Evolutionary conservation across 129 eudicot species (phyloP).

Genomic region (Artemisia annua): DNA sequence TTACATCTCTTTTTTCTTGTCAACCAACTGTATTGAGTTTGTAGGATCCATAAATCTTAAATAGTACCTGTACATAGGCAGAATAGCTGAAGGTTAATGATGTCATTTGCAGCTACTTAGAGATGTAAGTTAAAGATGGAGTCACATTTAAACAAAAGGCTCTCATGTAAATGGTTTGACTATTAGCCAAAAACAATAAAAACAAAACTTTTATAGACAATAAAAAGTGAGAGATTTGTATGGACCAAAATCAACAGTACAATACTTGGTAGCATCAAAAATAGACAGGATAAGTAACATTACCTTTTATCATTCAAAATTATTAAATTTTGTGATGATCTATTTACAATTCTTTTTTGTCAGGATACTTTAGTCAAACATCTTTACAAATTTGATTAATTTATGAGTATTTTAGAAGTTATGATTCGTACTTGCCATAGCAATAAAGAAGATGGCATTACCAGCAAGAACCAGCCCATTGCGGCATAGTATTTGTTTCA

Average conservation of each 20-base stretch:
- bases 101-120: slow-evolving; percentile 4
- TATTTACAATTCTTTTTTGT: not conserved
- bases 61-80: slow-evolving; percentile 71
- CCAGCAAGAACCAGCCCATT: slow-evolving; percentile 99
- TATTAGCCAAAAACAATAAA: not conserved
- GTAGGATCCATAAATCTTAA: slow-evolving; percentile 97
- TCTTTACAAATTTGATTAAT: slow-evolving; percentile 6
- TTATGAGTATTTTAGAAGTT: not conserved
- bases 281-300: slow-evolving; percentile 4
- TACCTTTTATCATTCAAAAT: not conserved
- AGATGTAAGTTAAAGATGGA: not conserved
- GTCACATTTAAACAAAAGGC: slow-evolving; percentile 6
- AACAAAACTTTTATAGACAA: slow-evolving; percentile 5
- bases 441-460: slow-evolving; percentile 25
- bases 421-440: slow-evolving; percentile 2
- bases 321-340: not conserved
- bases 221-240: not conserved
- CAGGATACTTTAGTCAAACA: slow-evolving; percentile 10
- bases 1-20: slow-evolving; percentile 82
- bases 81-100: slow-evolving; percentile 19
- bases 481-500: slow-evolving; percentile 99
- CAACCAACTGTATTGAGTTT: slow-evolving; percentile 74
- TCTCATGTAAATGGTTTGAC: not conserved
- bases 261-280: not conserved
- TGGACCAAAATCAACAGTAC: not conserved